Evolutionary conservation across 257 asterid genomes (phyloP).

Genomic region (Solanum verrucosum): DNA sequence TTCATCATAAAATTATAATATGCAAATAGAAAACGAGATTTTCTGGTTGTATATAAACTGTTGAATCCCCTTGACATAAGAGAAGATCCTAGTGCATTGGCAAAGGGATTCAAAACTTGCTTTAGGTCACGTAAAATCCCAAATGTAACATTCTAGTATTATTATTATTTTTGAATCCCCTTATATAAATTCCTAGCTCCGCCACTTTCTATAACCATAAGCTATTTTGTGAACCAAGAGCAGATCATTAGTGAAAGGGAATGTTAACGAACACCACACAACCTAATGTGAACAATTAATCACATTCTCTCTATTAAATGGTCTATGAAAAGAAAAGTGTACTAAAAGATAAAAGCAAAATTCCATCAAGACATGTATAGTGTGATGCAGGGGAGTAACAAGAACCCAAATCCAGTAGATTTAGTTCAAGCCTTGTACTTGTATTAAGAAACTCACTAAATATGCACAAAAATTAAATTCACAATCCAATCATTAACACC

Average conservation of each 20-base stretch:
- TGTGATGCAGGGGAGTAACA: background rate
- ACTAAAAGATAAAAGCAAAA: background rate
- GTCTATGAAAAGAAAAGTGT: background rate
- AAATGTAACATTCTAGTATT: background rate
- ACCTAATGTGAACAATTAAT: background rate
- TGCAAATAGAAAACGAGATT: background rate
- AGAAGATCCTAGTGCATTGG: background rate
- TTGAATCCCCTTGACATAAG: background rate
- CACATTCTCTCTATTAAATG: background rate
- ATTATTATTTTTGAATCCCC: background rate
- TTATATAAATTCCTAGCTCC: background rate
- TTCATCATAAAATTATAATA: background rate
- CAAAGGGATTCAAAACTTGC: background rate
- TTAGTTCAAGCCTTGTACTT: background rate
- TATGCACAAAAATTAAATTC: background rate
- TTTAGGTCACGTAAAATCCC: background rate
- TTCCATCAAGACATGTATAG: background rate
- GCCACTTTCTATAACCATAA: background rate
- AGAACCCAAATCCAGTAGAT: background rate
- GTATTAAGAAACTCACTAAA: background rate
- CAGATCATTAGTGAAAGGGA: background rate
- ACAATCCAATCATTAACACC: background rate
- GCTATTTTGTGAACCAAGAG: background rate
- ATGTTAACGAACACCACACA: background rate
- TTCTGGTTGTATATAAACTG: background rate